Conservation (phyloP, 2,329 filamentous ascomycete genomes). For the Nothopassalora personata region DNA sequence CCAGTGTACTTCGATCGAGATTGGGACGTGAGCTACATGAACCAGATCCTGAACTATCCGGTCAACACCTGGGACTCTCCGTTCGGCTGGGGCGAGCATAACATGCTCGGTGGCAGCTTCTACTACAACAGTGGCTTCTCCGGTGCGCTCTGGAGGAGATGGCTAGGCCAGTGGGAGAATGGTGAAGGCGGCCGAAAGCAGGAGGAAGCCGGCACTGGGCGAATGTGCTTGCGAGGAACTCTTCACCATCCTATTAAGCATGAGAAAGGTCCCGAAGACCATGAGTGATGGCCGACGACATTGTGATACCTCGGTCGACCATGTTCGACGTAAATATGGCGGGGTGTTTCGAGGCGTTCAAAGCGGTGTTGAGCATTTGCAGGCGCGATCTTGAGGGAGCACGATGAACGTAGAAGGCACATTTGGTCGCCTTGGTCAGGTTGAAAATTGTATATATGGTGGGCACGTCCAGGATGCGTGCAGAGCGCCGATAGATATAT, state of each 20-base stretch:
- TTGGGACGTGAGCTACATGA: constrained; percentile 51
- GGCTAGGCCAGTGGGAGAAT: constrained; percentile 46
- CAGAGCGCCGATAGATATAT: not conserved
- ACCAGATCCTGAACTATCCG: constrained; percentile 47
- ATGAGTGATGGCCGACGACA: not conserved
- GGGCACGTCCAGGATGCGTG: not conserved
- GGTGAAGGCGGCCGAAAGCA: constrained; percentile 32
- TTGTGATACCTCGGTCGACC: not conserved
- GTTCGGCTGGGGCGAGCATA: constrained; percentile 50
- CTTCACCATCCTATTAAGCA: constrained; percentile 48
- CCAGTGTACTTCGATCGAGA: constrained; percentile 74
- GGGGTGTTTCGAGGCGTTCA: not conserved
- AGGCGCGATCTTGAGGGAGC: not conserved
- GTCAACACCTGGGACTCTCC: constrained; percentile 41
- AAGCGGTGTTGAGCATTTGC: not conserved
- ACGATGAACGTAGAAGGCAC: not conserved
- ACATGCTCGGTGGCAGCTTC: constrained; percentile 46
- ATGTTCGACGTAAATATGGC: not conserved
- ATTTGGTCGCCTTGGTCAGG: not conserved
- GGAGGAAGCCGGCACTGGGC: constrained; percentile 38
- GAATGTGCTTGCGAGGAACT: constrained; percentile 43
- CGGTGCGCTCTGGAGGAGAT: constrained; percentile 45
- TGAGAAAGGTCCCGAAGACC: constrained; percentile 35
- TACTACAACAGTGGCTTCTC: constrained; percentile 49
- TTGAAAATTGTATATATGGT: not conserved